Evolutionary conservation across 148 eudicot genomes (phyloP).

Genomic region (Linanthus parryae): DNA sequence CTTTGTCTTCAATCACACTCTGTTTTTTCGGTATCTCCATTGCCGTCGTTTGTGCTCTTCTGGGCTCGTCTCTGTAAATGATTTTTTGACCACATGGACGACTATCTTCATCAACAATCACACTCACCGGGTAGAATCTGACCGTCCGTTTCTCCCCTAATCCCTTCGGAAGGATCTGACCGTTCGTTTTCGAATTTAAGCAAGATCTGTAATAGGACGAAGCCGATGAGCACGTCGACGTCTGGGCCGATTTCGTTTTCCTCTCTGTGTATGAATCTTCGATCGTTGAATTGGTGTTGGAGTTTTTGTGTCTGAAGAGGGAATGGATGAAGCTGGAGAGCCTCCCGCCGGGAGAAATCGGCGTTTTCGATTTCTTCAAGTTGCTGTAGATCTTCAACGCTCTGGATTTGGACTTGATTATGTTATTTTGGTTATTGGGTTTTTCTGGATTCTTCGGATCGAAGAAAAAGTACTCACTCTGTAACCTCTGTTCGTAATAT

Average conservation of each 20-base stretch:
- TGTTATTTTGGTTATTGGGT: conserved; percentile 5
- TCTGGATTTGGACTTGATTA: conserved; percentile 36
- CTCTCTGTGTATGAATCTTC: too few relatives aligned
- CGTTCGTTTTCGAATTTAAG: conserved; percentile 30
- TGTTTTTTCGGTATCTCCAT: conserved; percentile 1
- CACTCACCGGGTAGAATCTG: conserved; percentile 53
- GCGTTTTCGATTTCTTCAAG: conserved; percentile 67
- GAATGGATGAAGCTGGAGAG: conserved; percentile 57
- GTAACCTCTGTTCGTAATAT: conserved; percentile 10
- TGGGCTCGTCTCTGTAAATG: conserved; percentile 13
- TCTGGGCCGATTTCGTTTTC: conserved; percentile 26
- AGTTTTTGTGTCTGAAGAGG: conserved; percentile 29
- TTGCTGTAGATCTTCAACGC: conserved; percentile 56
- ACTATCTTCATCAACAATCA: conserved; percentile 45
- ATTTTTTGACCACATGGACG: conserved; percentile 49
- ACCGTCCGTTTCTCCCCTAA: conserved; percentile 45
- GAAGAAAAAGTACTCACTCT: conserved; percentile 11
- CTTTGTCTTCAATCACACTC: conserved; percentile 23
- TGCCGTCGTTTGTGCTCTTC: conserved; percentile 22
- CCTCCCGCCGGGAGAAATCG: conserved; percentile 68
- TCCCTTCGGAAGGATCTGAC: conserved; percentile 21
- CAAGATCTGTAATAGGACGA: conserved; percentile 58
- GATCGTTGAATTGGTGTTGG: too few relatives aligned
- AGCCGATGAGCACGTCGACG: conserved; percentile 53
- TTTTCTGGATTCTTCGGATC: conserved; percentile 3